Base-by-base conservation (phyloP, 2,329 filamentous ascomycete genomes). In the Aspergillus uvarum region DNA sequence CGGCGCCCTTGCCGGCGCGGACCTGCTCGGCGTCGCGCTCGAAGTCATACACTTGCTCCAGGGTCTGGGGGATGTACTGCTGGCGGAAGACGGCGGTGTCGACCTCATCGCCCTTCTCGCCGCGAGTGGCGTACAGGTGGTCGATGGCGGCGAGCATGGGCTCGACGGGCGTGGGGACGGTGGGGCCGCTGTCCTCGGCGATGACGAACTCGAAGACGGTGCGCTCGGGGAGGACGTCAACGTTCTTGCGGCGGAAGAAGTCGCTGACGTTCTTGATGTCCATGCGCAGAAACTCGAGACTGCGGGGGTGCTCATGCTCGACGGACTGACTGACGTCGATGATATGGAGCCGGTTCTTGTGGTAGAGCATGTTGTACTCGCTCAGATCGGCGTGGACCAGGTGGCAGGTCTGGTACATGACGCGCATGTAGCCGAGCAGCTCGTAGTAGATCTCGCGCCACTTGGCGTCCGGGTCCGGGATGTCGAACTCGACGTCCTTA, bases 241-340 rank as follows among this genome's bases (percentile, higher is more conserved):
- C 92, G 47, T 89, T 89, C 74, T 96, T 89, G 21, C 90, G 85
- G 31, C 87, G 83, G 85, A 98, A 99, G 78, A 96, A 99, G 75
- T 96, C 92, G 22, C 87, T 89, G 1, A 96, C 87, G 72, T 99
- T 99, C 82, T 97, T 98, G 77, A 99, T 92, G 73, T 99, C 95
- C 93, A 97, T 98, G 35, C 95, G 88, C 68, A 99, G 77, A 73
- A 99, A 99, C 74, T 98, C 94, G 31, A 96, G 83, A 2, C 91
- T 94, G 59, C 91, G 86, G 0, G 95, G 95, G 75, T 99, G 95
- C 68, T 98, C 94, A 67, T 96, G 93, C 80, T 98, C 96, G 21
- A 99, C 95, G 72, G 90, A 95, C 79, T 99, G 95, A 58, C 92
- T 96, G 48, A 99, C 95, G 77, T 99, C 95, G 75, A 99, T 99